phyloP scores from a whole-genome alignment of 2,329 filamentous ascomycete genomes.

The Trichoderma cornu-damae region DNA sequence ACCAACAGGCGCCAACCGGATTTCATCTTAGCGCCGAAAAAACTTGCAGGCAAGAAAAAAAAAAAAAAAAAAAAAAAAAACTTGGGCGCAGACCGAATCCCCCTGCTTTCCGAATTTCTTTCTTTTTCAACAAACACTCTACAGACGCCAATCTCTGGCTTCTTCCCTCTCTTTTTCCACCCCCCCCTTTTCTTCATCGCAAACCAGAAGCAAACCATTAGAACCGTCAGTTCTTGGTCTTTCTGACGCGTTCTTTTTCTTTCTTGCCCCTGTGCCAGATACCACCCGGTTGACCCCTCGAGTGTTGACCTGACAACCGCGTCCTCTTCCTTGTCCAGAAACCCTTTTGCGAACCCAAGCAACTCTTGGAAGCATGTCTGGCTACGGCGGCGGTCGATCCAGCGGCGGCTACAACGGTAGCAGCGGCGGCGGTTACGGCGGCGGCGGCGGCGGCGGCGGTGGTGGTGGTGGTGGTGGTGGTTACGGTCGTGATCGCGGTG shows the following conservation, averaged over 20 bases:
- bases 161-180: conserved; percentile 25
- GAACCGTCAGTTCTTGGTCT: neutral
- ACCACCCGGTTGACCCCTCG: neutral
- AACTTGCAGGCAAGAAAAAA: conserved; percentile 23
- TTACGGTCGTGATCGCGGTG: conserved; percentile 40
- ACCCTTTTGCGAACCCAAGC: conserved; percentile 13
- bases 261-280: neutral
- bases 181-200: conserved; percentile 23
- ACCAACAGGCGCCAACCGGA: conserved; percentile 13
- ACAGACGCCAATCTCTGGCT: neutral
- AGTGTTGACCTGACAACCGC: conserved; percentile 16
- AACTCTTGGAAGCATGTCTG: conserved; percentile 40
- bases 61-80: conserved; percentile 30
- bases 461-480: conserved; percentile 32
- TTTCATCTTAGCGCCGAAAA: conserved; percentile 24
- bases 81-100: conserved; percentile 15
- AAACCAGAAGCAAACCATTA: conserved; percentile 10
- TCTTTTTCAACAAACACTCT: conserved; percentile 16
- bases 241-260: conserved; percentile 15
- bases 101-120: conserved; percentile 13
- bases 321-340: neutral
- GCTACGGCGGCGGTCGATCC: conserved; percentile 37
- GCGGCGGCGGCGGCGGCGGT: conserved; percentile 31
- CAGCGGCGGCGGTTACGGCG: conserved; percentile 31
- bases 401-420: conserved; percentile 30